Base-by-base conservation (phyloP, 2,329 filamentous ascomycete species). In the Calonectria fujianensis region DNA sequence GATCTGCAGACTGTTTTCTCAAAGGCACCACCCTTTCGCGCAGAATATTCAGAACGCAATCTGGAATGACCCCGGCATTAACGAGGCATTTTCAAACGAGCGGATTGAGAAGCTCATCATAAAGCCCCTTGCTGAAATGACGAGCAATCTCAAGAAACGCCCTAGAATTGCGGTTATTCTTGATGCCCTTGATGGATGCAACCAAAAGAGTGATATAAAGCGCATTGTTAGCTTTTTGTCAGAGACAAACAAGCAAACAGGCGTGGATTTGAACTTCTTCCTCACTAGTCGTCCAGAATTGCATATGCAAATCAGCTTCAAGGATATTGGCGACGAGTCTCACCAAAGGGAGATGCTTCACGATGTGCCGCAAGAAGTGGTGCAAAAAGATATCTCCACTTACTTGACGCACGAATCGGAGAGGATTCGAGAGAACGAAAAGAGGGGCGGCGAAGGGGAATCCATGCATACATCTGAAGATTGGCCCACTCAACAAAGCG, bases 51-150 rank as follows among this genome's bases (percentile, higher is more conserved):
- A 77, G 29, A 54, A 78, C 14, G 81, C 81, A 9, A 80, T 84
- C 7, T 48, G 70, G 6, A 79, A 87, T 59, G 79, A 79, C 24
- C 41, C 24, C 27, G 81, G 86, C 48, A 16, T 75, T 18, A 69
- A 57, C 7, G 82, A 84, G 59, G 31, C 74, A 35, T 70, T 85
- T 8, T n/a, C 20, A 11, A 73, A 68, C 35, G 78, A 85, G 27
- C 85, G 88, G 74, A 88, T 86, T 74, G 80, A 84, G 4, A 82
- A 83, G 64, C 84, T 88, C 0, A 79, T 87, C 65, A 67, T 84
- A 4, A 31, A 82, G 24, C 86, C 85, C 4, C 70, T 87, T 4
- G 18, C 4, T 9, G 35, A 24, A 18, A 24, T 61, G n/a, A n/a
- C 5, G 0, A 39, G 20, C 1, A 11, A 39, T 18, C 32, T 8